Evolutionary conservation across 495 filamentous ascomycete genomes (phyloP), one percentile per base, ranked within the genome.

Genomic region (Penicillium waksmanii): DNA sequence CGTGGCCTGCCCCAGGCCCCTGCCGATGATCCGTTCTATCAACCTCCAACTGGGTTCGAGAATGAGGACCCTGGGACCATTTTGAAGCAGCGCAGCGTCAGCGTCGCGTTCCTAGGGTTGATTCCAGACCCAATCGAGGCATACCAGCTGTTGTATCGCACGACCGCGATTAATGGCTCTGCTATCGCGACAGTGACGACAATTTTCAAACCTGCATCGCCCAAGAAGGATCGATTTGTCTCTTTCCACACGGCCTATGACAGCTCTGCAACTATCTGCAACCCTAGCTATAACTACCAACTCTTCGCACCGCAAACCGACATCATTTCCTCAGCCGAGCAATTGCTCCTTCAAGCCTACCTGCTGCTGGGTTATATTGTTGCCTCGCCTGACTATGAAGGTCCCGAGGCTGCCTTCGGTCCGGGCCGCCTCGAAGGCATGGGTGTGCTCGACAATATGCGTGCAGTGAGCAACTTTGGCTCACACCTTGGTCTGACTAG

Each of bases 241-340:
- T 72, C 71, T 0, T 73, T 71, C 58, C 67, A 70, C 25, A 75
- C 71, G 9, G 73, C 71, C 10, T 75, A 75, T 40, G 71, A 75
- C 31, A 71, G 67, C 53, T 66, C 71, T 2, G 63, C 64, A 3
- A 60, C 66, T 0, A 66, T 62, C 18, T 75, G 73, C 54, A 48
- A 73, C 21, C 73, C 73, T 3, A 73, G 73, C 44, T 75, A 73
- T 38, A 65, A 62, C 23, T 75, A 75, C 49, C 69, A 65, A 56
- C 58, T 72, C 0, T 64, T 59, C 9, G 58, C 64, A 1, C 10
- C 56, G 1, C 71, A 69, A 46, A 67, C 67, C 2, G 67, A 67
- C 56, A 48, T 75, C 17, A 69, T 75, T 40, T 55, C 69, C 3
- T 64, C 69, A 2, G 62, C 66, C 4, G 71, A 75, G 56, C 48